phyloP scores from a whole-genome alignment of 2,329 filamentous ascomycete species.

The Monosporascus sp. region DNA sequence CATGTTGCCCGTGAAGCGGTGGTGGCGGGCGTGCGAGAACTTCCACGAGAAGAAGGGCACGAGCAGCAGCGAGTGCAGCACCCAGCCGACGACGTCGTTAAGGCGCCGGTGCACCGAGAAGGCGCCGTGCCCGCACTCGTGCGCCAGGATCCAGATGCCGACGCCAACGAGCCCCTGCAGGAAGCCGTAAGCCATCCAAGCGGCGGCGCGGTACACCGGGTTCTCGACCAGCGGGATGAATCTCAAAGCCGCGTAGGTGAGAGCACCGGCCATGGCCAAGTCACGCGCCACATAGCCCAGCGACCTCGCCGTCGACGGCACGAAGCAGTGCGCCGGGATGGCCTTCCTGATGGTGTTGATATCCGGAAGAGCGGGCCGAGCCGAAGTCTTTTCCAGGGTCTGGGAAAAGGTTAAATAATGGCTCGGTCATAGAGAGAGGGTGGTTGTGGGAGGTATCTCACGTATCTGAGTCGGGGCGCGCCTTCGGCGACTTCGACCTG shows the following conservation, averaged over 20 bases:
- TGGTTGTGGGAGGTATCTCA: constrained; percentile 2
- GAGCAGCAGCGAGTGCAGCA: constrained; percentile 59
- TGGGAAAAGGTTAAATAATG: constrained; percentile 3
- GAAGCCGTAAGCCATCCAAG: constrained; percentile 58
- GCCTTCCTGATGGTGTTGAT: constrained; percentile 45
- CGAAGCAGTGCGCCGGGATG: constrained; percentile 58
- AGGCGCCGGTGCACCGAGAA: constrained; percentile 53
- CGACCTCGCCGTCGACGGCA: constrained; percentile 47
- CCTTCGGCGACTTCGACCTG: constrained; percentile 12
- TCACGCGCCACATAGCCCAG: constrained; percentile 54
- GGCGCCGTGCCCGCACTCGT: constrained; percentile 66
- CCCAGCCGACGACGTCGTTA: constrained; percentile 59
- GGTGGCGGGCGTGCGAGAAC: constrained; percentile 64
- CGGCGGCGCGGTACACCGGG: constrained; percentile 35
- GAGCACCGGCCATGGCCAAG: constrained; percentile 40
- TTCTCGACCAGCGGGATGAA: constrained; percentile 49
- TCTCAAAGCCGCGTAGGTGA: constrained; percentile 46
- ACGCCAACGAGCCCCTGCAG: constrained; percentile 61
- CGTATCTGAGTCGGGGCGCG: constrained; percentile 9
- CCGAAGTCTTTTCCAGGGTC: constrained; percentile 9
- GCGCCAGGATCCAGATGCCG: constrained; percentile 65
- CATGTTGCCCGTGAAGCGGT: constrained; percentile 63
- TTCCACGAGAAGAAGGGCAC: constrained; percentile 73
- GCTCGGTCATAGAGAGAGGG: neutral
- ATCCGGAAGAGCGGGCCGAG: constrained; percentile 34